These are phyloP conservation scores for Leccinum huronense DNA, from an alignment of 1,284 basidiomycete species.

Conservation along the genomic window DNA sequence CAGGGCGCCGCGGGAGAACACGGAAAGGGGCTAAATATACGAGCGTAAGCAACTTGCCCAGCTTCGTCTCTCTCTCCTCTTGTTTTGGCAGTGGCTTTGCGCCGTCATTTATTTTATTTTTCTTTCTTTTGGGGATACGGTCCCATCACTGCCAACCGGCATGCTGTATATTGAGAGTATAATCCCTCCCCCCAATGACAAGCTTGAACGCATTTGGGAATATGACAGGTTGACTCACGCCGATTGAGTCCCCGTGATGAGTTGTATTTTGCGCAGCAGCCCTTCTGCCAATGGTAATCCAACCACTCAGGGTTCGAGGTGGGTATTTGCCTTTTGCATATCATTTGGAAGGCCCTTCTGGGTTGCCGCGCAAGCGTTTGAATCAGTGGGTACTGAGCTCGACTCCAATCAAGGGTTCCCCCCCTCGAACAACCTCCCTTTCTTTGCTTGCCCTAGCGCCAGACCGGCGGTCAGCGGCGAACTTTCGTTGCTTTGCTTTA, in stretches of 20 bases:
- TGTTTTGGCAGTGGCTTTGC: background rate
- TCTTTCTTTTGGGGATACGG: background rate
- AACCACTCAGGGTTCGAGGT: conserved; percentile 24
- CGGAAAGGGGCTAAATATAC: conserved; percentile 15
- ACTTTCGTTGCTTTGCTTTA: conserved; percentile 6
- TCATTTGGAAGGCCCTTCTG: background rate
- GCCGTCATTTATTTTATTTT: conserved; percentile 14
- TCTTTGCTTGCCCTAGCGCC: conserved; percentile 19
- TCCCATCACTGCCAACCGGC: conserved; percentile 4
- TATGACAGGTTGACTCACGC: conserved; percentile 7
- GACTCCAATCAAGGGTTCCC: conserved; percentile 20
- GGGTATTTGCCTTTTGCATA: background rate
- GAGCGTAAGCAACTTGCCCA: conserved; percentile 11
- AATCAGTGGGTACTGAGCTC: conserved; percentile 2
- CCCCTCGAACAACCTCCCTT: conserved; percentile 6
- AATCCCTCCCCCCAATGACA: background rate
- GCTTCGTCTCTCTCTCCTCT: conserved; percentile 1
- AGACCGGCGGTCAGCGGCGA: conserved; percentile 10
- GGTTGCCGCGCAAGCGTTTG: conserved; percentile 4
- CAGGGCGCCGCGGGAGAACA: conserved; percentile 11
- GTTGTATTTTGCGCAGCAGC: conserved; percentile 22
- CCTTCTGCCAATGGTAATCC: conserved; percentile 7
- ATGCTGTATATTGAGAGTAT: conserved; percentile 11
- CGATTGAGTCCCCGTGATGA: conserved; percentile 11
- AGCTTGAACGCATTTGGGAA: background rate